Evolutionary conservation across 83 land plant genomes (phyloP).

Genomic region (Isoetes engelmannii): DNA sequence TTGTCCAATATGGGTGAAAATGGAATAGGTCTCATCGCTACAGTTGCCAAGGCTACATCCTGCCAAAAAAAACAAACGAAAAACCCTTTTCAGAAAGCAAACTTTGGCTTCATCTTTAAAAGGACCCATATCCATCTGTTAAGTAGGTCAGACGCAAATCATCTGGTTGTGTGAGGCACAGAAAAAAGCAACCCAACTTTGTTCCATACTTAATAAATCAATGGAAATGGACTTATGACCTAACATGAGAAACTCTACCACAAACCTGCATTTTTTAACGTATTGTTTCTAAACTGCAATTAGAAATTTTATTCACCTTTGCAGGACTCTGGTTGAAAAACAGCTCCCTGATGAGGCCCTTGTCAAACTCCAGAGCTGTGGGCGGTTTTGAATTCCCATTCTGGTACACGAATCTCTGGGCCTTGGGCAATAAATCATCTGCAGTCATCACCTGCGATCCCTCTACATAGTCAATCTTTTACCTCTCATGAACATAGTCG

Average conservation of each 20-base stretch:
- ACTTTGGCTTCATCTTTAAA: no score
- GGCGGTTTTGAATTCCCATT: slow-evolving; percentile 66
- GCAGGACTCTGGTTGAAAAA: slow-evolving; percentile 66
- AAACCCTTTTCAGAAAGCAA: no score
- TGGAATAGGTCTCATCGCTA: slow-evolving; percentile 76
- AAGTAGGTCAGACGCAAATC: no score
- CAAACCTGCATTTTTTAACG: no score
- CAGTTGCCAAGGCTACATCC: slow-evolving; percentile 77
- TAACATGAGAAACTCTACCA: no score
- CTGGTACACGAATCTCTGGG: slow-evolving; percentile 61
- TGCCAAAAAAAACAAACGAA: slow-evolving; percentile 18
- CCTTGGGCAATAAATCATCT: slow-evolving; percentile 47
- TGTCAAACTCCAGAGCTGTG: slow-evolving; percentile 67
- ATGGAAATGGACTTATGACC: no score
- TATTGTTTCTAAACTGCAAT: not conserved
- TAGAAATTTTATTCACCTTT: slow-evolving; percentile 39
- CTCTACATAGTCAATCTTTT: no score
- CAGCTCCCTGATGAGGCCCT: slow-evolving; percentile 48
- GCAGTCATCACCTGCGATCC: slow-evolving; percentile 31
- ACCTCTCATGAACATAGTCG: no score
- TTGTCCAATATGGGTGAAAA: slow-evolving; percentile 77
- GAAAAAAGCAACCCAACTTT: no score
- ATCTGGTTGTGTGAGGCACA: no score
- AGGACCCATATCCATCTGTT: no score
- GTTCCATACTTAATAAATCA: no score